Base-by-base conservation (phyloP, 495 filamentous ascomycete species). In the Annulohypoxylon moriforme region DNA sequence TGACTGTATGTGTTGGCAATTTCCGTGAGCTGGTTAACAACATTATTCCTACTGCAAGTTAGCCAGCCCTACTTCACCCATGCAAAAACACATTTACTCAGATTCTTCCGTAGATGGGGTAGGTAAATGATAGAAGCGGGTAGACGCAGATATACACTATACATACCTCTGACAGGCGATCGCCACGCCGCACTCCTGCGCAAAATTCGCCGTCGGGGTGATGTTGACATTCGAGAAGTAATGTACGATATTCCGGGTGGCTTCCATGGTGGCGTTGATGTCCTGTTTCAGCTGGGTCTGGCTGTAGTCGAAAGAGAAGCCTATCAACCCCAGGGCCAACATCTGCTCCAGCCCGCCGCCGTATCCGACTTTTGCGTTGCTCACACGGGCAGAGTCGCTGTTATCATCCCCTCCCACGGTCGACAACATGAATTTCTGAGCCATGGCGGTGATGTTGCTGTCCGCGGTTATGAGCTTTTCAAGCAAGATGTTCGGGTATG, bases 101-200 rank as follows among this genome's bases (percentile, higher is more conserved):
- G 8, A 31, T 34, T 36, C 14, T 22, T 14, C 3, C 27, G n/a
- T 27, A 8, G 11, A 18, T 20, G 18, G 29, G 3, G 24, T 29
- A 29, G 2, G 25, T 31, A 29, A 4, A 31, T 57, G 8, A 14
- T 14, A 14, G 13, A 13, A 8, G 2, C 13, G 11, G 11, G 31
- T 1, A 9, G n/a, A 34, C 1, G 3, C n/a, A n/a, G n/a, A n/a
- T 11, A 34, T 4, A 34, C 6, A 6, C 27, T 29, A 2, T 24
- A 60, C 42, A 49, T 36, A 61, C 58, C 58, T 61, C n/a, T 4
- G 3, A 24, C 58, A 61, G 24, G 58, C 58, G 24, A 61, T 61
- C 14, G 58, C 58, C n/a, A 34, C 8, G 1, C 58, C 58, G 29
- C 58, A 61, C 0, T 49, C 40, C 14, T 5, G 14, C 1, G 58